Base-by-base conservation (phyloP, 2,329 filamentous ascomycete genomes). In the Penicillium expansum region DNA sequence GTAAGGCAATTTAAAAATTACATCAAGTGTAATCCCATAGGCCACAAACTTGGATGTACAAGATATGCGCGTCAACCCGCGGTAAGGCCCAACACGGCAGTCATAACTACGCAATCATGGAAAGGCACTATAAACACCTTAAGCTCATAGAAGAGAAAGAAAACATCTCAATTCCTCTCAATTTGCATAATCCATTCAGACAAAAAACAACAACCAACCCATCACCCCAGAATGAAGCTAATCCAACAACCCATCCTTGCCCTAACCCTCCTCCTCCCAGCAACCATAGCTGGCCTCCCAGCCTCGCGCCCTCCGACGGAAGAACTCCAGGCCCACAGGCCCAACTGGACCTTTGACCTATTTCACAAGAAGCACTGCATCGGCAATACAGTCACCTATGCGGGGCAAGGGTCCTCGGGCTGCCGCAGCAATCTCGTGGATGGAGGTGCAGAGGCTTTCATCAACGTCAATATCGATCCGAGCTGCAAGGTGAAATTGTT, bases 401-500 rank as follows among this genome's bases (percentile, higher is more conserved):
- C 32, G 13, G 62, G 62, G 0, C 14, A 30, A 3, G 62, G 58
- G 7, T 45, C 62, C 1, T 54, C 30, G 4, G 48, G 16, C 5
- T 62, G 60, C 20, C 51, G 22, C n/a, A 52, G 11, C 3, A 52
- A 59, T 11, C 10, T 61, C 13, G 49, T 54, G 10, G 38, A 20
- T 2, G 37, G 43, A 7, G 54, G 56, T 4, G 56, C 53, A 2
- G 27, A 47, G 35, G 52, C 52, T 4, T 55, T 47, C 20, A 32
- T 39, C 9, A 48, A 22, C 11, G 53, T 48, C 5, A 7, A 45
- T 5, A 20, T 62, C 35, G 56, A 61, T 52, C 18, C 29, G 8
- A 30, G 38, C 32, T 62, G 60, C 20, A 55, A 14, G 18, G 56
- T 64, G 20, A 42, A 38, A 29, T 2, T 64, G 11, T 64, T 48